Conservation (phyloP, 805 yeast species). For the Candida gorgasii region DNA sequence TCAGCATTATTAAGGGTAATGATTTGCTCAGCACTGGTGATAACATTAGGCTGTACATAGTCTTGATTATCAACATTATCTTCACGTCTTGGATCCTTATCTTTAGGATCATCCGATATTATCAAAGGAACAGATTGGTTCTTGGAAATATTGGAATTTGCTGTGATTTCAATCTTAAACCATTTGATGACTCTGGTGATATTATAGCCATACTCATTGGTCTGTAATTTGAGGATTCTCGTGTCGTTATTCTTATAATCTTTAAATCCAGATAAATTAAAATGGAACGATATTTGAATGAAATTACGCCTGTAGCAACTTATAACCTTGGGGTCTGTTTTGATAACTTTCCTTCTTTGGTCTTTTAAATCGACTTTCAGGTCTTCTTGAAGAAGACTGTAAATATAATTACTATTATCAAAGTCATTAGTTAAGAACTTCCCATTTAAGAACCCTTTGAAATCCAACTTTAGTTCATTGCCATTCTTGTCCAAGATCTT, state of each 20-base stretch:
- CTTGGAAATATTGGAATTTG: slow-evolving; percentile 33
- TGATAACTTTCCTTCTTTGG: slow-evolving; percentile 12
- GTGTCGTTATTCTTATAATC: slow-evolving; percentile 16
- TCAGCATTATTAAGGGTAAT: slow-evolving; percentile 27
- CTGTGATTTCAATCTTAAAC: slow-evolving; percentile 39
- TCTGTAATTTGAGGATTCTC: slow-evolving; percentile 32
- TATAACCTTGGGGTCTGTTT: slow-evolving; percentile 36
- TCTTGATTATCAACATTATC: slow-evolving; percentile 12
- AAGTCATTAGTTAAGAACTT: slow-evolving; percentile 42
- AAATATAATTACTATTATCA: slow-evolving; percentile 37
- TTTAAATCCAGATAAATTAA: slow-evolving; percentile 29
- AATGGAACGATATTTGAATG: slow-evolving; percentile 34
- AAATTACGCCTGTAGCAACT: slow-evolving; percentile 48
- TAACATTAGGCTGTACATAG: slow-evolving; percentile 17
- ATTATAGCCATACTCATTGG: slow-evolving; percentile 37
- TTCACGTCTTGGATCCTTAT: slow-evolving; percentile 13
- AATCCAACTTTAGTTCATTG: slow-evolving; percentile 24
- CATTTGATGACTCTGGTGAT: slow-evolving; percentile 38
- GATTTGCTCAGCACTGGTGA: slow-evolving; percentile 25
- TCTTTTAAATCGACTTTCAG: slow-evolving; percentile 5
- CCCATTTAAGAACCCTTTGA: slow-evolving; percentile 44
- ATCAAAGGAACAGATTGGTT: slow-evolving; percentile 32
- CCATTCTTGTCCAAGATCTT: slow-evolving; percentile 31
- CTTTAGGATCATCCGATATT: slow-evolving; percentile 23
- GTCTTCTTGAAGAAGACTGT: slow-evolving; percentile 10